Base-by-base conservation (phyloP, 495 filamentous ascomycete genomes). In the Tuber melanosporum region DNA sequence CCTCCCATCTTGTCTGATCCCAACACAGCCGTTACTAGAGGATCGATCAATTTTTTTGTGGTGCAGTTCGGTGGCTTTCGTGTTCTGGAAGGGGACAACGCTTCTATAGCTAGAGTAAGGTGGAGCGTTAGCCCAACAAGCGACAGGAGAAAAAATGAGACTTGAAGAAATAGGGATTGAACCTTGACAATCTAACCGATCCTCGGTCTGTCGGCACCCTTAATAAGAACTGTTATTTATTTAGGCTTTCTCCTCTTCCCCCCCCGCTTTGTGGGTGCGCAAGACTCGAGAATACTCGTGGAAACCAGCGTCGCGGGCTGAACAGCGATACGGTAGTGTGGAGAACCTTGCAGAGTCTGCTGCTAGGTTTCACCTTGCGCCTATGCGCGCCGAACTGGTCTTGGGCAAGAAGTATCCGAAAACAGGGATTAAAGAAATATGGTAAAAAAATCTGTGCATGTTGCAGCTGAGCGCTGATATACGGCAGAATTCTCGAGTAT, bases 181-280 rank as follows among this genome's bases (percentile, higher is more conserved):
- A 66, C 57, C 57, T 66, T 66, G 57, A 66, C 57, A 66, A 66
- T 66, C 57, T 66, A 66, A 36, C 57, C 57, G 57, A 66, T 66
- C 15, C 7, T 66, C 26, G 26, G 57, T 36, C 57, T 36, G 14
- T 36, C 26, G 57, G 57, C 57, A 36, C 57, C 57, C 57, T 66
- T 66, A 66, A 66, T 36, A 66, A 66, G 57, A 12, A 66, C 26
- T 36, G 26, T 66, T 66, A 66, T 66, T 66, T 66, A 66, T 36
- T 66, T 66, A 66, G 57, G 26, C 57, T 66, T 66, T 66, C 26
- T 66, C 57, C 57, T 66, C 57, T 66, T 66, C 57, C 47, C 47
- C 26, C n/a, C 52, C 26, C 57, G 7, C 57, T 66, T 36, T 66
- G 26, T 19, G 26, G 57, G 57, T 17, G 57, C 57, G 57, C 26